phyloP scores from a whole-genome alignment of 768 basidiomycete species.

The Serpula lacrymans region DNA sequence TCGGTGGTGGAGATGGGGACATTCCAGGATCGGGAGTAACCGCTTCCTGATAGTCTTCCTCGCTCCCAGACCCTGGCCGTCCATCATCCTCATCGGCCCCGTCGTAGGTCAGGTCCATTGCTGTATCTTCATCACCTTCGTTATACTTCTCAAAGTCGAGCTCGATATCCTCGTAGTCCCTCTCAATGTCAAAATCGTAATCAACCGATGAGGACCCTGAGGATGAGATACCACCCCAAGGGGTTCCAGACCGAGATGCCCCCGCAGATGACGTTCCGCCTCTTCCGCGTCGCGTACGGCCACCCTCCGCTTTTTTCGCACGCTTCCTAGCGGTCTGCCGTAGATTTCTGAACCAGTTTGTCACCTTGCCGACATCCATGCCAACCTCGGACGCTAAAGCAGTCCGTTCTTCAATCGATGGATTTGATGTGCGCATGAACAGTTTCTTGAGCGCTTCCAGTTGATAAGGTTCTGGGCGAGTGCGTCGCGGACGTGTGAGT shows the following conservation, averaged over 20 bases:
- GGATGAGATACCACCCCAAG: constrained; percentile 45
- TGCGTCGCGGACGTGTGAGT: constrained; percentile 59
- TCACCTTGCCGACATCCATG: constrained; percentile 83
- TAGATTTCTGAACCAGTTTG: constrained; percentile 86
- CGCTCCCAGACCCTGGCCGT: constrained; percentile 53
- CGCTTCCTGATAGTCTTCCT: constrained; percentile 72
- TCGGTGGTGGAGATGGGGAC: constrained; percentile 37
- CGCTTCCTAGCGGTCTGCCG: constrained; percentile 79
- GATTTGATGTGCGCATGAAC: constrained; percentile 63
- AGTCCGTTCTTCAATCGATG: constrained; percentile 76
- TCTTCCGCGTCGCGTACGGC: constrained; percentile 41
- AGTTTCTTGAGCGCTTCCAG: constrained; percentile 72
- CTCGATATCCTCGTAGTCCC: too few species aligned
- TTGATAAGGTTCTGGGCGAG: constrained; percentile 77
- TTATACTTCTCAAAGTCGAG: too few species aligned
- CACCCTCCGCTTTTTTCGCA: constrained; percentile 47
- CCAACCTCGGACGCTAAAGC: constrained; percentile 73
- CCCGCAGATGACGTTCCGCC: constrained; percentile 20
- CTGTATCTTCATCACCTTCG: constrained; percentile 35
- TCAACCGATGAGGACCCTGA: constrained; percentile 51
- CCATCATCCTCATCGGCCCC: constrained; percentile 49
- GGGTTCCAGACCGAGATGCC: constrained; percentile 51
- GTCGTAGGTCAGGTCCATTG: constrained; percentile 49
- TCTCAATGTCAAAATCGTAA: too few species aligned
- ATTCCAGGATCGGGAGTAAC: constrained; percentile 67